Evolutionary conservation across 2,329 filamentous ascomycete genomes (phyloP).

Genomic region (Cladosporium phlei): DNA sequence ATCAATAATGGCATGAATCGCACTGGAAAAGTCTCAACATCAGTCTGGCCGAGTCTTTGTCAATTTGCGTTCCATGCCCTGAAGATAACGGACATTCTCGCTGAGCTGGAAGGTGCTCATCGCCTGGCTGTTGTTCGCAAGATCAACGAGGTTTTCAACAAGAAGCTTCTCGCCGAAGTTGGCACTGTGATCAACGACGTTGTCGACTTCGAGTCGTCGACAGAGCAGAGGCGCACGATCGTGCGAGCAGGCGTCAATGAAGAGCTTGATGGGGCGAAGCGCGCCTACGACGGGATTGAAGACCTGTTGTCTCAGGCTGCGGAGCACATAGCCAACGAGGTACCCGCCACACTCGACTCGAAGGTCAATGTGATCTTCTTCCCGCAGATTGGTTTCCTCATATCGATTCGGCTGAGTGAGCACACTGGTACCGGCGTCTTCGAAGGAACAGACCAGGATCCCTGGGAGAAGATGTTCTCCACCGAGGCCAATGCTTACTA

Average conservation of each 20-base stretch:
- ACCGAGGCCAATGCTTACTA: constrained; percentile 70
- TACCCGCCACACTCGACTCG: constrained; percentile 55
- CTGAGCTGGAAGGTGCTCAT: constrained; percentile 52
- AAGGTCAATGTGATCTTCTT: constrained; percentile 78
- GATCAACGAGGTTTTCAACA: constrained; percentile 58
- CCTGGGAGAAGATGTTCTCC: constrained; percentile 74
- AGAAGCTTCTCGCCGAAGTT: constrained; percentile 56
- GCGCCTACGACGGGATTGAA: constrained; percentile 71
- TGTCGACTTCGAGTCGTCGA: constrained; percentile 75
- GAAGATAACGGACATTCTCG: constrained; percentile 61
- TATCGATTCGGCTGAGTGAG: constrained; percentile 62
- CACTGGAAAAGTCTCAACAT: constrained; percentile 57
- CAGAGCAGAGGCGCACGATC: constrained; percentile 64
- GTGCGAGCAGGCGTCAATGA: constrained; percentile 67
- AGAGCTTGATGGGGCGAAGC: constrained; percentile 72
- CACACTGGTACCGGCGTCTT: constrained; percentile 57
- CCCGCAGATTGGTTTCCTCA: constrained; percentile 86
- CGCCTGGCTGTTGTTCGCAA: constrained; percentile 51
- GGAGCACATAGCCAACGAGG: constrained; percentile 54
- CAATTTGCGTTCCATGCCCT: constrained; percentile 68
- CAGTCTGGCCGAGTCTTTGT: constrained; percentile 64
- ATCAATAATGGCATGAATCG: constrained; percentile 53
- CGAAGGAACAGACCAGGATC: constrained; percentile 54
- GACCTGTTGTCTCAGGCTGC: constrained; percentile 66
- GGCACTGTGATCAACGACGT: constrained; percentile 67